Base-by-base conservation (phyloP, 78 protist genomes). In the Mastigamoeba balamuthi region DNA sequence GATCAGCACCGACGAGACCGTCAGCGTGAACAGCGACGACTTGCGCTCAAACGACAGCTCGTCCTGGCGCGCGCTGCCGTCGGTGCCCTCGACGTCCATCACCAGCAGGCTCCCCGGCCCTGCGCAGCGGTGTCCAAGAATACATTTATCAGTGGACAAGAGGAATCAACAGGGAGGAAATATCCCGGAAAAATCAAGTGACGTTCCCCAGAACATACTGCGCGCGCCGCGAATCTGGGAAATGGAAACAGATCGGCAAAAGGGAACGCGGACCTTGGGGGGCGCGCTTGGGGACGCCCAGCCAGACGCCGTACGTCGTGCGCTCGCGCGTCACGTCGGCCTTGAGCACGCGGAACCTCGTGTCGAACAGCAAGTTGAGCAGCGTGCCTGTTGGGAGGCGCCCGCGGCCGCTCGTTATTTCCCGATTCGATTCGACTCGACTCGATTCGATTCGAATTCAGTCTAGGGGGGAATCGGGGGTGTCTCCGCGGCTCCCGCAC, bases 61-160 rank as follows among this genome's bases (percentile, higher is more conserved):
- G 43, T 93, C 95, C 39, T 95, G 96, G 3, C 98, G 77, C 69
- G 91, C 98, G 36, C 78, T 41, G 74, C 88, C 70, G 76, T 95
- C 98, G 4, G 96, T 91, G 69, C 98, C 98, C 43, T 95, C 98
- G 53, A 92, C 92, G 44, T 95, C 98, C 40, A 94, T 66, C 33
- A 94, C 91, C 2, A 94, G 36, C 23, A 76, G 37, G 0, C 44
- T 48, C 30, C 65, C 79, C 4, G 1, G 37, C 38, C 17, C 53
- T 0, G 63, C 79, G n/a, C n/a, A n/a, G n/a, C n/a, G n/a, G n/a
- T n/a, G n/a, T 10, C 28, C 44, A 1, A 72, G 1, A 1, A 81
- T 30, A 76, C 83, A 78, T 4, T 70, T 70, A 27, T 76, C 82
- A 64, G 75, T 6, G 36, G 3, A 36, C 29, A 38, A 30, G 17